phyloP scores from a whole-genome alignment of 176 grass and related monocot species.

The Poa pratensis region DNA sequence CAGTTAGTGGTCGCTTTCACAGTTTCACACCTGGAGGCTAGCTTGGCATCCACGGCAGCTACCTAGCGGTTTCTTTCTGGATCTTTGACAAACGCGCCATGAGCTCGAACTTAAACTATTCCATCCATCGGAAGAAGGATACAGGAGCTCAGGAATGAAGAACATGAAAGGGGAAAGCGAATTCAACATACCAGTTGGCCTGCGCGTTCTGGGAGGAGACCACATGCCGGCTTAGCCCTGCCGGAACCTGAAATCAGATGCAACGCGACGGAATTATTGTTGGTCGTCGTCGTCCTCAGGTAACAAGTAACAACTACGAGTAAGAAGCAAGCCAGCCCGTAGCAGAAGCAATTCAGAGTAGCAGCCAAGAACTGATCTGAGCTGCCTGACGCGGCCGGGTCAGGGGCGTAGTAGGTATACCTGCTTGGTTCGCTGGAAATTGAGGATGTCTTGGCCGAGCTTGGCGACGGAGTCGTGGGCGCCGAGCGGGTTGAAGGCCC shows the following conservation, averaged over 20 bases:
- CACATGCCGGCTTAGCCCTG: constrained; percentile 67
- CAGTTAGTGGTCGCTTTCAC: neutral
- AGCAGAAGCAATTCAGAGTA: neutral
- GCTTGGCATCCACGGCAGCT: neutral
- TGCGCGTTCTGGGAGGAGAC: constrained; percentile 90
- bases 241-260: constrained; percentile 58
- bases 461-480: constrained; percentile 55
- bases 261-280: neutral
- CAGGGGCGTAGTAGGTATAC: neutral
- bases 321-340: neutral
- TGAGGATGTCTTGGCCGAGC: constrained; percentile 72
- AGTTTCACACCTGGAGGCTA: neutral
- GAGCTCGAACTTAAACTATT: neutral
- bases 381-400: neutral
- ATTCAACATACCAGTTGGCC: constrained; percentile 73
- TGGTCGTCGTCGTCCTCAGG: neutral
- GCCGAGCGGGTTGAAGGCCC: constrained; percentile 37
- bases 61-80: neutral
- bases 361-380: neutral
- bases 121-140: neutral
- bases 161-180: neutral
- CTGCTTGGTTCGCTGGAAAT: constrained; percentile 70
- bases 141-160: neutral
- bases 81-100: neutral
- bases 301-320: neutral